Evolutionary conservation across 129 eudicot species (phyloP).

Genomic region (Silybum marianum): DNA sequence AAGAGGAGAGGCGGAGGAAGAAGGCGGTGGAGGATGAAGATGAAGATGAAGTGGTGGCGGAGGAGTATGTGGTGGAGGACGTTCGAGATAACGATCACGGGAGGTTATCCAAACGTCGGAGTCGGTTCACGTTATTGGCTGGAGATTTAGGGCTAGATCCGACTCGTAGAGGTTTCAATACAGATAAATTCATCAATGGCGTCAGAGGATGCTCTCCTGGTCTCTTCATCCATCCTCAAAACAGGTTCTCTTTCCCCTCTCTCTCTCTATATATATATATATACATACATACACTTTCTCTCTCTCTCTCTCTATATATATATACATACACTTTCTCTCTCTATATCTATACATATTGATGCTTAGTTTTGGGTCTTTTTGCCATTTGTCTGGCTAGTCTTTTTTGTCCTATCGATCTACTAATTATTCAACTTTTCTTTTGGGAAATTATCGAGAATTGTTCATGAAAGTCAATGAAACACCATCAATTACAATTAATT

Average conservation of each 20-base stretch:
- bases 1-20: conserved; percentile 19
- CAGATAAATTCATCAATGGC: conserved; percentile 49
- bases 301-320: conserved; percentile 1
- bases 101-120: conserved; percentile 40
- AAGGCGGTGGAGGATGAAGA: conserved; percentile 4
- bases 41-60: conserved; percentile 31
- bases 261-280: not conserved
- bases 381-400: not conserved
- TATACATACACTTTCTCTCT: not conserved
- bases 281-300: not conserved
- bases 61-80: conserved; percentile 55
- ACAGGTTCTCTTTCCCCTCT: conserved; percentile 48
- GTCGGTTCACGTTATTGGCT: conserved; percentile 53
- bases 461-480: not conserved
- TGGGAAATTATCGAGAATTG: not conserved
- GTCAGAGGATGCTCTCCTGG: conserved; percentile 56
- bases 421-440: not conserved
- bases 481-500: not conserved
- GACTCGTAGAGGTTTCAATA: conserved; percentile 35
- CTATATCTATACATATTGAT: not conserved
- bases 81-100: conserved; percentile 36
- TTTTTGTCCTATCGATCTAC: not conserved
- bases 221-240: conserved; percentile 64
- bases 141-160: conserved; percentile 50
- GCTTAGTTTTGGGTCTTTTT: not conserved